phyloP scores from a whole-genome alignment of 331 rosid species.

The Quercus lobata region DNA sequence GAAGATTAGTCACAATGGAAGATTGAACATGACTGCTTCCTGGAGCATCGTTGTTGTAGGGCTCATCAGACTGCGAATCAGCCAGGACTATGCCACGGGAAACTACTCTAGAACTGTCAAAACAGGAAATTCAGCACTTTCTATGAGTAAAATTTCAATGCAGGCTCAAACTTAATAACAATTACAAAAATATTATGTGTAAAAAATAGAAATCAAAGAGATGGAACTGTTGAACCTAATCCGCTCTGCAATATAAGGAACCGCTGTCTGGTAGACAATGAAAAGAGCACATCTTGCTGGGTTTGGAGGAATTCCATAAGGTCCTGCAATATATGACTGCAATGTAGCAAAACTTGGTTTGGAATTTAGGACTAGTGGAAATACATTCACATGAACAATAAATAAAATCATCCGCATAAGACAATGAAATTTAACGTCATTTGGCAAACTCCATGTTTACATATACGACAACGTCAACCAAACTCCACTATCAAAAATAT shows the following conservation, averaged over 20 bases:
- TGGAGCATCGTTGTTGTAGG: constrained; percentile 29
- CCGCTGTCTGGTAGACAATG: constrained; percentile 82
- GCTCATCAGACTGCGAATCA: constrained; percentile 67
- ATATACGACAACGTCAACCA: too few relatives aligned
- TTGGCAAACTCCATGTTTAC: too few relatives aligned
- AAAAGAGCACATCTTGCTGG: constrained; percentile 92
- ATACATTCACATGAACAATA: too few relatives aligned
- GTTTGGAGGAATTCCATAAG: constrained; percentile 87
- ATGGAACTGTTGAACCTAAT: constrained; percentile 50
- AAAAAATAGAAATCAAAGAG: background rate
- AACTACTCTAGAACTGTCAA: constrained; percentile 74
- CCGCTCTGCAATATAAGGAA: constrained; percentile 86
- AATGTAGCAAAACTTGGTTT: background rate
- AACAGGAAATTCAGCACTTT: background rate
- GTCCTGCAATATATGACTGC: constrained; percentile 45
- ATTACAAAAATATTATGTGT: background rate
- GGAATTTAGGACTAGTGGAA: too few relatives aligned
- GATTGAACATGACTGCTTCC: constrained; percentile 27
- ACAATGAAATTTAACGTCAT: too few relatives aligned
- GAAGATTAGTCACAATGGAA: constrained; percentile 18
- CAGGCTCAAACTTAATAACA: background rate
- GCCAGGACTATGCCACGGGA: constrained; percentile 68
- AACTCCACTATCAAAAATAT: too few relatives aligned
- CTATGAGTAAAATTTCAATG: background rate
- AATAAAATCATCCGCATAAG: too few relatives aligned